These are phyloP conservation scores for Lactifluus hygrophoroides DNA, from an alignment of 768 basidiomycete species.

Conservation along the genomic window DNA sequence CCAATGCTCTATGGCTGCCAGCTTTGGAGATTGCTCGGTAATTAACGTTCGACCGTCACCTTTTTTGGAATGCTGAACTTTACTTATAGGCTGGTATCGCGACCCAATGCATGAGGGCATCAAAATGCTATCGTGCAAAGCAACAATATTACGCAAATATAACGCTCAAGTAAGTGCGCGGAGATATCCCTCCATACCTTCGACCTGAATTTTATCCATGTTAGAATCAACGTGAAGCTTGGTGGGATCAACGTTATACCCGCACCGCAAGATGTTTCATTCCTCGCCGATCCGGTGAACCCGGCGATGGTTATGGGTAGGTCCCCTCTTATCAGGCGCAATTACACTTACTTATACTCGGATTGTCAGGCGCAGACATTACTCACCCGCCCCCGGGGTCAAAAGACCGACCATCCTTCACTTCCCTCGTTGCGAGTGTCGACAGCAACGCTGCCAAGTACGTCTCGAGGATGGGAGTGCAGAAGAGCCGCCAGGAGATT, in stretches of 20 bases:
- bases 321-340: background rate
- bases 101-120: conserved; percentile 65
- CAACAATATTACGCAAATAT: conserved; percentile 75
- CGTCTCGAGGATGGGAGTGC: conserved; percentile 49
- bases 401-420: conserved; percentile 67
- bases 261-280: conserved; percentile 51
- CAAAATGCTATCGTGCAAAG: conserved; percentile 56
- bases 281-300: conserved; percentile 56
- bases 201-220: background rate
- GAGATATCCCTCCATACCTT: background rate
- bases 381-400: conserved; percentile 70
- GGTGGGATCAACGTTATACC: conserved; percentile 77
- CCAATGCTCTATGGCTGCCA: background rate
- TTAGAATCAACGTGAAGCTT: conserved; percentile 72
- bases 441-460: conserved; percentile 70
- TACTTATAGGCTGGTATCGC: conserved; percentile 50
- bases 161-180: conserved; percentile 52
- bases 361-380: conserved; percentile 53
- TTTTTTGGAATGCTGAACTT: background rate
- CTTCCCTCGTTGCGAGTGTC: conserved; percentile 69
- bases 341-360: background rate
- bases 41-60: background rate
- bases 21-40: conserved; percentile 8
- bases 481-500: conserved; percentile 60
- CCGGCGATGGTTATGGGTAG: conserved; percentile 74